These are phyloP conservation scores for Davidsoniella eucalypti DNA, from an alignment of 2,329 filamentous ascomycete genomes.

Conservation along the genomic window DNA sequence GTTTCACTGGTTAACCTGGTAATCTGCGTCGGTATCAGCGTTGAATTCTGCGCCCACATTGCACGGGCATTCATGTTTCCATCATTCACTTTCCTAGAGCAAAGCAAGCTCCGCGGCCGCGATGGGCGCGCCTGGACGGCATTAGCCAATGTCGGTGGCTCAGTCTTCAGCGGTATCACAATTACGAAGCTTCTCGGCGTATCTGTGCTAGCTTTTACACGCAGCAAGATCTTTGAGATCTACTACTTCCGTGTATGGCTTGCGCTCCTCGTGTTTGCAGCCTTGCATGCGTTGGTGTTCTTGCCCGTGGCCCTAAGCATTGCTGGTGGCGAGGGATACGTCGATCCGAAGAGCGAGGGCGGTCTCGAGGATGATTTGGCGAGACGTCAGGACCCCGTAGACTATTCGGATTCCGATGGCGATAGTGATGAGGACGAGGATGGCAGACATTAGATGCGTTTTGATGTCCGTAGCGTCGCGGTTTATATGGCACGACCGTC, in stretches of 20 bases:
- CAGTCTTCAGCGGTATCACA: conserved; percentile 91
- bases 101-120: conserved; percentile 40
- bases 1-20: conserved; percentile 91
- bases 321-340: conserved; percentile 71
- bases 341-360: conserved; percentile 73
- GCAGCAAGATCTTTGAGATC: conserved; percentile 97
- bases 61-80: conserved; percentile 94
- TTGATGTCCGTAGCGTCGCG: too few relatives aligned
- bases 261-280: conserved; percentile 76
- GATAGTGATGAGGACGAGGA: conserved; percentile 8
- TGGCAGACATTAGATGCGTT: not conserved
- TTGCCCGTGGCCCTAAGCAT: conserved; percentile 79
- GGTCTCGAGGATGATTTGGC: conserved; percentile 81
- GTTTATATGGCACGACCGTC: too few relatives aligned
- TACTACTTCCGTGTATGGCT: conserved; percentile 99
- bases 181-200: conserved; percentile 91
- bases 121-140: conserved; percentile 72
- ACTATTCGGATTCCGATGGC: not conserved
- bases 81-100: conserved; percentile 61
- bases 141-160: conserved; percentile 84
- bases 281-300: conserved; percentile 76
- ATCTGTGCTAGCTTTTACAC: conserved; percentile 78
- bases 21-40: conserved; percentile 89
- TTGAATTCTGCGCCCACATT: conserved; percentile 96
- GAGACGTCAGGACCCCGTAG: conserved; percentile 28